Conservation (phyloP, 208 protist species). For the Leishmania gerbilli region DNA sequence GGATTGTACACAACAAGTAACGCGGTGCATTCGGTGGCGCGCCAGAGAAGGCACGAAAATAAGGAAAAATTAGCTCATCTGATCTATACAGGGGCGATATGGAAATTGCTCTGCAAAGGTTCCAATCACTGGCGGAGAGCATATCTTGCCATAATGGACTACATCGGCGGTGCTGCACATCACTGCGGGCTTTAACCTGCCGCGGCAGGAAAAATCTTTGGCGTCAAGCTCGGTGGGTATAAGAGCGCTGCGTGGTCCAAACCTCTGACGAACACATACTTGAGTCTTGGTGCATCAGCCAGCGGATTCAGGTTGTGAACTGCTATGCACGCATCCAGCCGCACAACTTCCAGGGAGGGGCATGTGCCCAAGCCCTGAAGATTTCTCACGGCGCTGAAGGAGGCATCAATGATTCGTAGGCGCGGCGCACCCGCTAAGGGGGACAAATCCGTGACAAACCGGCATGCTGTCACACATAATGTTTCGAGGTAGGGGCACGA, state of each 20-base stretch:
- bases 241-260: not conserved
- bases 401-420: constrained; percentile 11
- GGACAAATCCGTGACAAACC: constrained; percentile 9
- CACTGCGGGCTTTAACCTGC: not conserved
- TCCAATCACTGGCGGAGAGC: not conserved
- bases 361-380: constrained; percentile 4
- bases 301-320: constrained; percentile 4
- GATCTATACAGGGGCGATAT: not conserved
- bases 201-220: constrained; percentile 5
- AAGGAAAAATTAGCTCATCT: not conserved
- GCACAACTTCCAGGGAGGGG: constrained; percentile 10
- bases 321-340: constrained; percentile 8
- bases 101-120: not conserved
- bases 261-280: constrained; percentile 7
- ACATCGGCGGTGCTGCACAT: not conserved
- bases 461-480: not conserved
- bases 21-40: not conserved
- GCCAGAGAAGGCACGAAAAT: not conserved
- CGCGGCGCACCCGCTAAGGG: constrained; percentile 14
- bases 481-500: constrained; percentile 12
- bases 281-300: constrained; percentile 8
- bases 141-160: not conserved
- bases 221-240: constrained; percentile 2
- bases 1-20: not conserved
- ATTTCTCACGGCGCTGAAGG: constrained; percentile 10